Percentiles rank a stretch among this genome's conserved stretches.
phyloP scores from a whole-genome alignment of 768 basidiomycete genomes.

The Lyophyllum shimeji region DNA sequence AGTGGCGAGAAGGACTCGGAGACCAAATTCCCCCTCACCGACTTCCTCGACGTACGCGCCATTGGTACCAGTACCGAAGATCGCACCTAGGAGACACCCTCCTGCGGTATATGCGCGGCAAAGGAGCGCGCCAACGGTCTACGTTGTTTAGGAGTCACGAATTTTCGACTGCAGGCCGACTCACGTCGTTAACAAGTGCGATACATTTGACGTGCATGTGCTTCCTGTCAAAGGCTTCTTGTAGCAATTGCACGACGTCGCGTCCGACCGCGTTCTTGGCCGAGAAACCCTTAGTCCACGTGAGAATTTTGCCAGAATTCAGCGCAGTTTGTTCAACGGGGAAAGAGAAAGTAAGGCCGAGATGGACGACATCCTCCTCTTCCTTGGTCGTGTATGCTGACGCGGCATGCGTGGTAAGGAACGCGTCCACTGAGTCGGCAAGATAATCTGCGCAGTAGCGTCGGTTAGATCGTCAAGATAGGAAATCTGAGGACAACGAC shows the following conservation, averaged over 20 bases:
- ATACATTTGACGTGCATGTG: constrained; percentile 90
- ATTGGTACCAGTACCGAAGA: constrained; percentile 98
- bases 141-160: constrained; percentile 4
- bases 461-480: constrained; percentile 2
- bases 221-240: constrained; percentile 90
- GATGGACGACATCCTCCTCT: constrained; percentile 41
- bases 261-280: constrained; percentile 88
- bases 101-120: constrained; percentile 94
- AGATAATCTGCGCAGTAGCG: constrained; percentile 74
- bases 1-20: background rate
- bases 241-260: constrained; percentile 86
- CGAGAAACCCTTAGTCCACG: constrained; percentile 96
- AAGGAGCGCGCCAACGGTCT: constrained; percentile 96
- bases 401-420: constrained; percentile 66
- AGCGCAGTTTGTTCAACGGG: constrained; percentile 97
- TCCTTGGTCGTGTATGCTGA: constrained; percentile 38
- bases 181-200: constrained; percentile 92
- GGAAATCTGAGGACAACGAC: background rate
- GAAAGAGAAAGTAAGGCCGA: constrained; percentile 96
- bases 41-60: constrained; percentile 95
- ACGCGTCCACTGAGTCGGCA: constrained; percentile 94
- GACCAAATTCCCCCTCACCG: constrained; percentile 28
- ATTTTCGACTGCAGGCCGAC: constrained; percentile 19
- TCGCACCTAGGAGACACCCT: constrained; percentile 84
- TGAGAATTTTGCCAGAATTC: constrained; percentile 85